These are phyloP conservation scores for Cajanus cajan DNA, from an alignment of 306 rosid genomes.

Conservation along the genomic window DNA sequence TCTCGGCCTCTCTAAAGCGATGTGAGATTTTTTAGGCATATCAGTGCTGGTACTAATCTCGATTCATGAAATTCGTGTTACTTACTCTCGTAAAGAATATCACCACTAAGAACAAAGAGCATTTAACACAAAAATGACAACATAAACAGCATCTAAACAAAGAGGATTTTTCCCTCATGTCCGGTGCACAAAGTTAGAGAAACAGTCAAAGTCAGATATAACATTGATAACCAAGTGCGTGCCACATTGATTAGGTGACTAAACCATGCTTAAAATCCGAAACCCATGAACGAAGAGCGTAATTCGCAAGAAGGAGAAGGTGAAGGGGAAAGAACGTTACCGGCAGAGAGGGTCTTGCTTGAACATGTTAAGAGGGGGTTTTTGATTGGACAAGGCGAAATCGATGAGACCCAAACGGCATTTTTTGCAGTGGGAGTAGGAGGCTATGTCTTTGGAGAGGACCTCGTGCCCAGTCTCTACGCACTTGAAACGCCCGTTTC, in stretches of 20 bases:
- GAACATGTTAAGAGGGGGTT: constrained; percentile 82
- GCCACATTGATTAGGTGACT: too few species aligned
- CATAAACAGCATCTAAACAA: neutral
- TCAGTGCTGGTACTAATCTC: neutral
- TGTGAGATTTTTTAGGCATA: too few species aligned
- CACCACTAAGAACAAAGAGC: too few species aligned
- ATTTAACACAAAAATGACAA: neutral
- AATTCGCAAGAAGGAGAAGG: neutral
- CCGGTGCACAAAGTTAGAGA: neutral
- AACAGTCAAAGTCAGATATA: too few species aligned
- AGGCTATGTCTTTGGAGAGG: constrained; percentile 57
- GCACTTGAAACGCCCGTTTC: constrained; percentile 78
- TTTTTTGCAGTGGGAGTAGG: constrained; percentile 72
- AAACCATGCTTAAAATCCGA: too few species aligned
- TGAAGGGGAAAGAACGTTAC: constrained; percentile 20
- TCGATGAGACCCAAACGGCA: constrained; percentile 92
- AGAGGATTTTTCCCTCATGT: neutral
- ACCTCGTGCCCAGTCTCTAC: constrained; percentile 82
- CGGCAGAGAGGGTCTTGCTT: constrained; percentile 77
- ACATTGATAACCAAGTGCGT: too few species aligned
- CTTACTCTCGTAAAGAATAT: neutral
- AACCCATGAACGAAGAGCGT: neutral
- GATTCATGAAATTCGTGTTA: neutral
- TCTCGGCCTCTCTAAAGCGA: too few species aligned
- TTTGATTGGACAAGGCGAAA: constrained; percentile 54